Evolutionary conservation across 1,139 yeast species (phyloP).

Genomic region (Suhomyces anneliseae): DNA sequence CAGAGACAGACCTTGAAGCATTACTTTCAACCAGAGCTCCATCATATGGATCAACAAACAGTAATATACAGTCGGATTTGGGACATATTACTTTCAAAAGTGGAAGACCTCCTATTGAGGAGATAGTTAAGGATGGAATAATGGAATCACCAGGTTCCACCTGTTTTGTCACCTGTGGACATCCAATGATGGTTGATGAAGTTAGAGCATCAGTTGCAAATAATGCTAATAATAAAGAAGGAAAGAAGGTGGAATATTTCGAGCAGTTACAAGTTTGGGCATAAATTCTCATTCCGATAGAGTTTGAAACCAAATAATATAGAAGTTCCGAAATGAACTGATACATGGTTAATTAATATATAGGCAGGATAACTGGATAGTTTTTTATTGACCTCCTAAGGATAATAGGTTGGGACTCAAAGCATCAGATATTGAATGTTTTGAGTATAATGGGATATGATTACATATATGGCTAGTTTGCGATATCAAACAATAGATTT

Average conservation of each 20-base stretch:
- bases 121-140: conserved; percentile 23
- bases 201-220: conserved; percentile 13
- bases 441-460: too few relatives aligned
- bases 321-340: too few relatives aligned
- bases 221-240: conserved; percentile 12
- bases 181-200: conserved; percentile 33
- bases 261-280: conserved; percentile 23
- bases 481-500: too few relatives aligned
- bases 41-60: neutral
- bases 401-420: too few relatives aligned
- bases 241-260: conserved; percentile 16
- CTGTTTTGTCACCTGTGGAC: conserved; percentile 40
- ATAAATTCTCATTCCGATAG: neutral
- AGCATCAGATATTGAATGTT: too few relatives aligned
- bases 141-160: conserved; percentile 26
- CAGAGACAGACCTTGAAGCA: neutral
- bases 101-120: conserved; percentile 33
- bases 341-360: too few relatives aligned
- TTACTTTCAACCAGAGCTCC: neutral
- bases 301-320: too few relatives aligned
- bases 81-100: conserved; percentile 24
- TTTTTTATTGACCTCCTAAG: too few relatives aligned
- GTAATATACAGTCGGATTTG: conserved; percentile 2
- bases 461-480: too few relatives aligned
- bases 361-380: too few relatives aligned